phyloP scores from a whole-genome alignment of 495 filamentous ascomycete genomes.

The Tuber umbilicatum region DNA sequence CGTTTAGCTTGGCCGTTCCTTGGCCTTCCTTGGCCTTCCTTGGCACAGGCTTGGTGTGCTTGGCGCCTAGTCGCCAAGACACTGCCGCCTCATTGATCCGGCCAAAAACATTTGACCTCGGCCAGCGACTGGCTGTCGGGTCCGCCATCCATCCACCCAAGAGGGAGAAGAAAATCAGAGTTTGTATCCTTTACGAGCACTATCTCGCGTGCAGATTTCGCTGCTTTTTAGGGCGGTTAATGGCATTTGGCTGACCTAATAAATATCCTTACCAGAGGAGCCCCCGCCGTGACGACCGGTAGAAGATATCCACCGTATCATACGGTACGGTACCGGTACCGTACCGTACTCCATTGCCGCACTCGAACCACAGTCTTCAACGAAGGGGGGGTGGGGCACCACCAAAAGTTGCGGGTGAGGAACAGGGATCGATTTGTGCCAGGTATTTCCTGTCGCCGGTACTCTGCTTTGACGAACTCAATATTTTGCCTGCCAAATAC shows the following conservation, averaged over 20 bases:
- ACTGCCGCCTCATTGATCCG: neutral
- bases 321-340: neutral
- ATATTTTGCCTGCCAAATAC: neutral
- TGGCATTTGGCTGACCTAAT: neutral
- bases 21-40: conserved; percentile 26
- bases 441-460: no score
- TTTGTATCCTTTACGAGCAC: neutral
- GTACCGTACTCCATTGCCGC: no score
- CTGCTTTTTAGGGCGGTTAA: neutral
- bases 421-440: no score
- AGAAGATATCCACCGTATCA: neutral
- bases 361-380: no score
- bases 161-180: neutral
- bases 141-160: neutral
- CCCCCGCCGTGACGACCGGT: neutral
- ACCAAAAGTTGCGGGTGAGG: neutral
- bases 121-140: neutral
- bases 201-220: neutral
- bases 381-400: neutral
- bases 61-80: conserved; percentile 27
- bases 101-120: neutral
- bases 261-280: neutral
- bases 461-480: no score
- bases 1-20: conserved; percentile 22
- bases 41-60: conserved; percentile 22